Evolutionary conservation across 108 stramenopile species (phyloP).

Genomic region (Pseudonitzschia delicatissima): DNA sequence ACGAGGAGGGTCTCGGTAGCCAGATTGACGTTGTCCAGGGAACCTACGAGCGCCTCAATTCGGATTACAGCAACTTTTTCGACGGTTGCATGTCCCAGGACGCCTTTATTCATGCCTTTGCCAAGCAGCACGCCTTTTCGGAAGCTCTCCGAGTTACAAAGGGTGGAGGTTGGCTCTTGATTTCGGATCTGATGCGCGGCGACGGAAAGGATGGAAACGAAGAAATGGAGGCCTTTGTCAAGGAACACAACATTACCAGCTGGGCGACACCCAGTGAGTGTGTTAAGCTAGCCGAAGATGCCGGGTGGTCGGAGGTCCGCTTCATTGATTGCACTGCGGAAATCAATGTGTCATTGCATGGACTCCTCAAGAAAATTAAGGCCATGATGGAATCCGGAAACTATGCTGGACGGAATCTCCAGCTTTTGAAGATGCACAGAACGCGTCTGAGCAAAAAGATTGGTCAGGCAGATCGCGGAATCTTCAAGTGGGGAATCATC

Average conservation of each 20-base stretch:
- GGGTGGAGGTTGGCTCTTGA: slow-evolving; percentile 53
- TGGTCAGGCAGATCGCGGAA: slow-evolving; percentile 49
- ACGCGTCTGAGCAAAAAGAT: slow-evolving; percentile 42
- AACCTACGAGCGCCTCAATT: slow-evolving; percentile 35
- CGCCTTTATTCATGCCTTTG: slow-evolving; percentile 54
- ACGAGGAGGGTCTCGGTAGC: slow-evolving; percentile 30
- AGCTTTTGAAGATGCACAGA: slow-evolving; percentile 40
- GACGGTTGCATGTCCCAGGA: slow-evolving; percentile 58
- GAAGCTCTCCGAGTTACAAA: slow-evolving; percentile 60
- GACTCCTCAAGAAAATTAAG: slow-evolving; percentile 52
- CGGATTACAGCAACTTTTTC: slow-evolving; percentile 38
- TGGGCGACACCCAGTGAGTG: slow-evolving; percentile 51
- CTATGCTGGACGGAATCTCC: slow-evolving; percentile 20
- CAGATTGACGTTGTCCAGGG: slow-evolving; percentile 39
- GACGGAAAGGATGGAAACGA: slow-evolving; percentile 35
- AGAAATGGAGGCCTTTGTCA: slow-evolving; percentile 41
- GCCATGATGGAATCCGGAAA: slow-evolving; percentile 35
- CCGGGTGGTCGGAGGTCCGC: slow-evolving; percentile 49
- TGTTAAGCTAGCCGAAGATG: slow-evolving; percentile 26
- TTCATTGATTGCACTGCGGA: slow-evolving; percentile 52
- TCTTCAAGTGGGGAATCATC: slow-evolving; percentile 63
- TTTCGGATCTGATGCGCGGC: slow-evolving; percentile 60
- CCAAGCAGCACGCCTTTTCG: slow-evolving; percentile 35
- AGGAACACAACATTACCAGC: slow-evolving; percentile 46
- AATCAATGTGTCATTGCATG: slow-evolving; percentile 46